These are phyloP conservation scores for Ceriops tagal DNA, from an alignment of 345 rosid species.

Conservation along the genomic window DNA sequence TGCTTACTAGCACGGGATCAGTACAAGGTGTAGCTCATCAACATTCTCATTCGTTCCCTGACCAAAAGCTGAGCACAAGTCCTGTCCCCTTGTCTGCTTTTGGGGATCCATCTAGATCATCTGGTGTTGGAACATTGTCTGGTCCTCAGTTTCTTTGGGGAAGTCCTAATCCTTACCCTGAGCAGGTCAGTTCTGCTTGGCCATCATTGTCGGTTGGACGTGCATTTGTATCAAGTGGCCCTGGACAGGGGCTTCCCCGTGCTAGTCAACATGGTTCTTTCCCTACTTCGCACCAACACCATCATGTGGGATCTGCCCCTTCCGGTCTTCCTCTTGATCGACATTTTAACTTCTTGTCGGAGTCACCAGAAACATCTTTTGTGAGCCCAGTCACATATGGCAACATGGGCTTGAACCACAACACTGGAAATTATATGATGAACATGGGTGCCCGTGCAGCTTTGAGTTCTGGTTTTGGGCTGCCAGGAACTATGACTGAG, in stretches of 20 bases:
- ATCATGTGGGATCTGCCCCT: conserved; percentile 93
- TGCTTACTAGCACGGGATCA: conserved; percentile 37
- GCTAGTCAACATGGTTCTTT: conserved; percentile 43
- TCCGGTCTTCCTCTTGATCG: conserved; percentile 75
- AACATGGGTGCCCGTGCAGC: conserved; percentile 41
- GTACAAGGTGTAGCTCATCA: conserved; percentile 38
- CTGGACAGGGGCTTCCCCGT: conserved; percentile 46
- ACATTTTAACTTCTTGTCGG: conserved; percentile 71
- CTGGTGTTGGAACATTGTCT: conserved; percentile 47
- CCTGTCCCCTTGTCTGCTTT: conserved; percentile 39
- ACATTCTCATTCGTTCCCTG: conserved; percentile 48
- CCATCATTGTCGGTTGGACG: conserved; percentile 51
- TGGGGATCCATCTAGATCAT: conserved; percentile 51
- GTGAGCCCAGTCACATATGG: conserved; percentile 51
- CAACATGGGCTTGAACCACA: conserved; percentile 45
- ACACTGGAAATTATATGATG: conserved; percentile 45
- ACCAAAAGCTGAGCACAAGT: conserved; percentile 46
- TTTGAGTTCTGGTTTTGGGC: conserved; percentile 43
- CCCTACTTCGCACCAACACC: conserved; percentile 47
- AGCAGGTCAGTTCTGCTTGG: conserved; percentile 60
- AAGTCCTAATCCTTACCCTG: conserved; percentile 60
- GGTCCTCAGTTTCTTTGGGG: conserved; percentile 97
- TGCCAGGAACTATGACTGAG: conserved; percentile 48
- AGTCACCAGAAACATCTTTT: conserved; percentile 66
- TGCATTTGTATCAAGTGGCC: conserved; percentile 51